Percentiles rank a stretch among this genome's conserved stretches.
Evolutionary conservation across 164 flowering plant genomes (phyloP).

Genomic region (Cinnamomum micranthum): DNA sequence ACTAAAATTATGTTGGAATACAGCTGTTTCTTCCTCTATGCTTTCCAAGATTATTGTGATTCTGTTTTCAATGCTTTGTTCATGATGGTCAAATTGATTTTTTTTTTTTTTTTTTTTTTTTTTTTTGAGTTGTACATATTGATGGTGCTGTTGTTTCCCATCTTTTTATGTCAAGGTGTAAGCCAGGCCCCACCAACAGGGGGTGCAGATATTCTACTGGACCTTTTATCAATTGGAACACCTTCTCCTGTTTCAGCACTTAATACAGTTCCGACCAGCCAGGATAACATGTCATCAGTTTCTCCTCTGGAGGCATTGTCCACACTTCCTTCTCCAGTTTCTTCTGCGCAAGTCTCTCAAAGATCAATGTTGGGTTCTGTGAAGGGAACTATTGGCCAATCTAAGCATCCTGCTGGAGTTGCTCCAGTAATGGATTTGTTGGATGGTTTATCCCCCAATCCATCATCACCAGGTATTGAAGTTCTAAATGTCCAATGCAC

Average conservation of each 20-base stretch:
- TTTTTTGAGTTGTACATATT: not conserved
- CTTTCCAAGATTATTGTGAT: not conserved
- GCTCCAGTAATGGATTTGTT: constrained; percentile 75
- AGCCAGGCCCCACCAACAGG: constrained; percentile 44
- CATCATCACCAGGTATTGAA: constrained; percentile 37
- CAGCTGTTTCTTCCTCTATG: not conserved
- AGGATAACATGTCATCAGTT: constrained; percentile 36
- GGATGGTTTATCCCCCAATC: constrained; percentile 59
- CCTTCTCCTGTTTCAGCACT: constrained; percentile 43
- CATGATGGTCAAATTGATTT: not conserved
- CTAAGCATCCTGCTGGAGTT: constrained; percentile 36
- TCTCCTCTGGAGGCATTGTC: constrained; percentile 42
- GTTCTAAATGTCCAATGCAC: constrained; percentile 2
- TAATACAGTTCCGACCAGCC: constrained; percentile 42
- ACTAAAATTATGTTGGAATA: not conserved
- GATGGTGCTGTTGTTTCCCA: constrained; percentile 9
- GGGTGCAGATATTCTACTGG: constrained; percentile 80
- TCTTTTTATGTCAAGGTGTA: constrained; percentile 32
- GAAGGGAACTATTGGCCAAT: not conserved
- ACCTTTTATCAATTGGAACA: constrained; percentile 80
- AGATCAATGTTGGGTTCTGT: not conserved
- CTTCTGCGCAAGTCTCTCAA: constrained; percentile 32
- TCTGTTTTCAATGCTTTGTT: not conserved
- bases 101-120: not conserved
- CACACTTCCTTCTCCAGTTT: constrained; percentile 34